A percentile compares a stretch with the other conserved stretches of the same genome.
phyloP scores from a whole-genome alignment of 2,329 filamentous ascomycete genomes.

The Biscogniauxia mediterranea region DNA sequence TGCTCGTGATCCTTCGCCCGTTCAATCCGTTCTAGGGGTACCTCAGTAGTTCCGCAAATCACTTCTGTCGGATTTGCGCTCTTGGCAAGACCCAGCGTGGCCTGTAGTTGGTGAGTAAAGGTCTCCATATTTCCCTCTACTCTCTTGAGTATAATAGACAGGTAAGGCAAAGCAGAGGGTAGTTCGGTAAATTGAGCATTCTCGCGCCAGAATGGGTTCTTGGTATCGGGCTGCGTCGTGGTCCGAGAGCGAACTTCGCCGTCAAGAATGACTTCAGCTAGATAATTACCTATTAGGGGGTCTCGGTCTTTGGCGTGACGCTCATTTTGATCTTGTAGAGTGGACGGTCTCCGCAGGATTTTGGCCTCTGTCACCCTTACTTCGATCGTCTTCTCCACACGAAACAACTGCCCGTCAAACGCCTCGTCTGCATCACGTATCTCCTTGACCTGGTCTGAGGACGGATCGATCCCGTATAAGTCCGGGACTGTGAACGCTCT shows the following conservation, averaged over 20 bases:
- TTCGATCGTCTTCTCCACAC: conserved; percentile 60
- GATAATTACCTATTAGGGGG: conserved; percentile 63
- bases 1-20: conserved; percentile 77
- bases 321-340: conserved; percentile 30
- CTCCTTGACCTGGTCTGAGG: conserved; percentile 44
- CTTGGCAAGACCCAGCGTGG: conserved; percentile 42
- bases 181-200: conserved; percentile 76
- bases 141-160: conserved; percentile 71
- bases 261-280: conserved; percentile 77
- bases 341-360: conserved; percentile 41
- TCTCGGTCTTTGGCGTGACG: conserved; percentile 42
- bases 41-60: conserved; percentile 72
- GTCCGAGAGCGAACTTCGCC: conserved; percentile 77
- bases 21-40: conserved; percentile 76
- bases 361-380: conserved; percentile 63
- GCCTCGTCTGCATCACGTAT: conserved; percentile 40
- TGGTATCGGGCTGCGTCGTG: conserved; percentile 66
- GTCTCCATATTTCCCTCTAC: conserved; percentile 51
- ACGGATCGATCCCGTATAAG: conserved; percentile 66
- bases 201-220: conserved; percentile 79
- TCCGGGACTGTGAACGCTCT: conserved; percentile 91
- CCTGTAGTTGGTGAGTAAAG: conserved; percentile 43
- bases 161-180: conserved; percentile 64
- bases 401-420: conserved; percentile 51
- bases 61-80: conserved; percentile 48